Evolutionary conservation across 371 early-diverging fungal genomes (phyloP), one percentile per base, ranked within the genome.

Genomic region (Mucor irregularis): DNA sequence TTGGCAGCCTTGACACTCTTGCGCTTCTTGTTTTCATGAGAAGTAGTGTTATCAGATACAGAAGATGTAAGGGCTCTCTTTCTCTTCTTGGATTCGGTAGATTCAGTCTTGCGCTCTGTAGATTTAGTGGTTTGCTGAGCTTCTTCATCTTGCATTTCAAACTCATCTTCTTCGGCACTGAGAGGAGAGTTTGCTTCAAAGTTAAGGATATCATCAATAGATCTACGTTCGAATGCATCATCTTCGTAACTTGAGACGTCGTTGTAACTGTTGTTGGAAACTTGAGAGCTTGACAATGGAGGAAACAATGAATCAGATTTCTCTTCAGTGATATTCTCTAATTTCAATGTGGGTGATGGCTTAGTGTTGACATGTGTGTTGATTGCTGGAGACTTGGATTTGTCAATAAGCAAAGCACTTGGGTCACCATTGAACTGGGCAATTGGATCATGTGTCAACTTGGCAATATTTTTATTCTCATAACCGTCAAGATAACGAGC

Each of bases 381-480:
- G n/a, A 28, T 13, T 13, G 40, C 25, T 13, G 42, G 31, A 3
- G 42, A 33, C 31, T 62, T 62, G 38, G 62, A 56, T 56, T 64
- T 64, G 38, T 64, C 64, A 46, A 64, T 55, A n/a, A 64, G 9
- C 13, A 64, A 38, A 17, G 45, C 17, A 24, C 14, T 51, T 37
- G 55, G 64, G 29, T 64, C 58, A 17, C 64, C 64, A 56, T 64
- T 64, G 37, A 64, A 64, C 4, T 34, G n/a, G 10, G 31, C 26
- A 17, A 47, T 25, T 19, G 61, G 61, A 39, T 45, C 39, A 38
- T 53, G 37, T 48, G 60, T 34, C 24, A 56, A 26, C 34, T 51
- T 25, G 26, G 42, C 42, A 35, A 40, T 49, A 14, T 34, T 16
- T 17, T 17, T 44, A 11, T 44, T 22, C 10, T 53, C 17, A 29